Conservation (phyloP, 2,329 filamentous ascomycete genomes). For the Ophiostoma ulmi region DNA sequence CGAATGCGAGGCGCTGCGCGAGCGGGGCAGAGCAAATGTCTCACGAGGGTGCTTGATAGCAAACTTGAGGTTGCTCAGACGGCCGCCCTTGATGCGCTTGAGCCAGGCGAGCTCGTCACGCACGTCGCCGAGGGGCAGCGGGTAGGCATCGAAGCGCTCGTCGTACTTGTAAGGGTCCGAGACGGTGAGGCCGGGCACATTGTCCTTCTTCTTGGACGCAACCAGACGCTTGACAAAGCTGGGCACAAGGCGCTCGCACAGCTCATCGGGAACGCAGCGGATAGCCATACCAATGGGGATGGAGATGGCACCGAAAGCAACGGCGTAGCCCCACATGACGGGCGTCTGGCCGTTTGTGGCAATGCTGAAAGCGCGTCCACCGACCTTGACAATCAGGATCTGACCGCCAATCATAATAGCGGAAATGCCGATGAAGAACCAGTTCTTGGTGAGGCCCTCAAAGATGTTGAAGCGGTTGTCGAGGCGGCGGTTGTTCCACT, state of each 20-base stretch:
- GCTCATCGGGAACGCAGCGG: conserved; percentile 72
- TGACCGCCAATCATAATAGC: conserved; percentile 83
- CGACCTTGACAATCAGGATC: conserved; percentile 82
- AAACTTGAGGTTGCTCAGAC: conserved; percentile 75
- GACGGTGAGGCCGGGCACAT: conserved; percentile 53
- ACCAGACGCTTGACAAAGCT: conserved; percentile 48
- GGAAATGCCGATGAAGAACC: conserved; percentile 85
- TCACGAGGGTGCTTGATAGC: conserved; percentile 71
- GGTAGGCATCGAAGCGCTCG: conserved; percentile 59
- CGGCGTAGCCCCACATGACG: conserved; percentile 81
- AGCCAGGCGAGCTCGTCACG: conserved; percentile 76
- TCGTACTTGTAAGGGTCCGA: conserved; percentile 52
- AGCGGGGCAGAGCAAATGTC: conserved; percentile 57
- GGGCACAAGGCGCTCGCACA: conserved; percentile 51
- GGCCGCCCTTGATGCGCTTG: conserved; percentile 73
- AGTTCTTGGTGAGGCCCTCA: conserved; percentile 77
- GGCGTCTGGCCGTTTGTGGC: conserved; percentile 55
- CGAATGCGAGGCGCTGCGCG: conserved; percentile 59
- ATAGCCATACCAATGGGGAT: conserved; percentile 78
- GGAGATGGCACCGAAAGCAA: conserved; percentile 78
- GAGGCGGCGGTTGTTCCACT: conserved; percentile 91
- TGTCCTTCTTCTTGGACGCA: conserved; percentile 30
- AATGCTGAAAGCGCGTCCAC: conserved; percentile 75
- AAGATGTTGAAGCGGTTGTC: conserved; percentile 97
- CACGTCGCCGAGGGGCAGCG: conserved; percentile 66